A percentile compares a stretch with the other conserved stretches of the same genome.
phyloP scores from a whole-genome alignment of 2,329 filamentous ascomycete genomes.

The Proliferodiscus dingleyae region DNA sequence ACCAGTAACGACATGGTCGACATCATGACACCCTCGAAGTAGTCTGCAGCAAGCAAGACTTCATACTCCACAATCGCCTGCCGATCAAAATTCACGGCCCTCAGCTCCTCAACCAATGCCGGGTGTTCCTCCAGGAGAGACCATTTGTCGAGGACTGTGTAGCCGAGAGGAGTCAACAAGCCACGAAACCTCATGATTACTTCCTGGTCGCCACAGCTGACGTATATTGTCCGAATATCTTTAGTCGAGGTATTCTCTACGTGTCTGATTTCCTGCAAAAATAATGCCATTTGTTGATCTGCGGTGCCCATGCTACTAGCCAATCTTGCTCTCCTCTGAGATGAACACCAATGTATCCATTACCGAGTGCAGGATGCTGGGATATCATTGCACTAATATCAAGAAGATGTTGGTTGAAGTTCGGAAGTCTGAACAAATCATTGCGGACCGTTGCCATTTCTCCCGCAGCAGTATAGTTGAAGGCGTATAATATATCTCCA shows the following conservation, averaged over 20 bases:
- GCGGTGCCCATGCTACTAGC: constrained; percentile 15
- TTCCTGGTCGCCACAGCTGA: constrained; percentile 21
- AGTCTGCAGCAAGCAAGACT: constrained; percentile 15
- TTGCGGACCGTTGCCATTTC: constrained; percentile 19
- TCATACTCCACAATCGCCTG: constrained; percentile 22
- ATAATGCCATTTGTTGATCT: constrained; percentile 17
- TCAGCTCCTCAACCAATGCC: constrained; percentile 7
- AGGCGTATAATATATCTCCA: too few species aligned
- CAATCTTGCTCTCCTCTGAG: constrained; percentile 23
- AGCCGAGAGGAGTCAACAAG: constrained; percentile 13
- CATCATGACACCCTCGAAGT: constrained; percentile 20
- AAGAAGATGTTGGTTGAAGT: constrained; percentile 16
- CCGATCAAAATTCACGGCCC: constrained; percentile 17
- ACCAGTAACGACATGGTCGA: constrained; percentile 21
- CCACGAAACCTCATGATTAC: constrained; percentile 16
- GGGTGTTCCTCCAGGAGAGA: constrained; percentile 9
- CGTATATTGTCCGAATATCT: constrained; percentile 14
- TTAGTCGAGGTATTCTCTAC: background rate
- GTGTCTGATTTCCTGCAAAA: constrained; percentile 11
- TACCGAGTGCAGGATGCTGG: constrained; percentile 7
- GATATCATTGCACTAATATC: constrained; percentile 11
- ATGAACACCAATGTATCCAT: constrained; percentile 23
- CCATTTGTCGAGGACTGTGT: constrained; percentile 19
- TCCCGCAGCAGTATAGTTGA: constrained; percentile 16
- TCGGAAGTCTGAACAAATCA: constrained; percentile 18